Evolutionary conservation across 2,329 filamentous ascomycete genomes (phyloP), one percentile per base, ranked within the genome.

Genomic region (Apiospora hydei): DNA sequence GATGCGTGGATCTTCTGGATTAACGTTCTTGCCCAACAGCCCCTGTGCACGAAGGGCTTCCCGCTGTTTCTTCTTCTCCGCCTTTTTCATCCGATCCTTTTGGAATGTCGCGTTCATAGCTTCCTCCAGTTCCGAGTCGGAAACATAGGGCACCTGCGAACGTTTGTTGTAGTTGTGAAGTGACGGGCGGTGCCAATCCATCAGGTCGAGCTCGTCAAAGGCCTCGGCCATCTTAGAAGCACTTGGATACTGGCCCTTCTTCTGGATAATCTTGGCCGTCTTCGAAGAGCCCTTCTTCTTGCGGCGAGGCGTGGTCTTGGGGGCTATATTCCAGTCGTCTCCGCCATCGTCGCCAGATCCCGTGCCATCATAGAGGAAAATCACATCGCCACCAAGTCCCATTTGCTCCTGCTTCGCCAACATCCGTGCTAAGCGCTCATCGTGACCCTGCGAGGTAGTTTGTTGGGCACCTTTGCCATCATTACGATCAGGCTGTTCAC

Each of bases 151-250:
- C 74, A 89, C 88, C 18, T 67, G 61, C 87, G 85, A 61, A 88
- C 85, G 77, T 16, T 49, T 47, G 26, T 90, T 92, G 74, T 87
- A 90, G 64, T 82, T 81, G 71, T 86, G 88, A 7, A 95, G 81
- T 70, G 90, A 94, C 1, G 91, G 90, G 38, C 91, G 87, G 21
- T 93, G 88, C 83, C 93, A 94, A 77, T 97, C 94, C 92, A 96
- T 96, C 64, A 97, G 85, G 78, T 98, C 94, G 74, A 98, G 92
- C 11, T 90, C 93, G 73, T 92, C 90, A 73, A 90, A 88, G 1
- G 82, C 83, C 71, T 91, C 81, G 13, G 83, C 82, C 74, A 85
- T 81, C 46, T 81, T 77, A 30, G 81, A 80, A 43, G 85, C 84
- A 71, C 80, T 85, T 10, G 82, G 81, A 70, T 82, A 83, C 67